These are phyloP conservation scores for Tylopilus rubrobrunneus DNA, from an alignment of 768 basidiomycete genomes.

Conservation along the genomic window DNA sequence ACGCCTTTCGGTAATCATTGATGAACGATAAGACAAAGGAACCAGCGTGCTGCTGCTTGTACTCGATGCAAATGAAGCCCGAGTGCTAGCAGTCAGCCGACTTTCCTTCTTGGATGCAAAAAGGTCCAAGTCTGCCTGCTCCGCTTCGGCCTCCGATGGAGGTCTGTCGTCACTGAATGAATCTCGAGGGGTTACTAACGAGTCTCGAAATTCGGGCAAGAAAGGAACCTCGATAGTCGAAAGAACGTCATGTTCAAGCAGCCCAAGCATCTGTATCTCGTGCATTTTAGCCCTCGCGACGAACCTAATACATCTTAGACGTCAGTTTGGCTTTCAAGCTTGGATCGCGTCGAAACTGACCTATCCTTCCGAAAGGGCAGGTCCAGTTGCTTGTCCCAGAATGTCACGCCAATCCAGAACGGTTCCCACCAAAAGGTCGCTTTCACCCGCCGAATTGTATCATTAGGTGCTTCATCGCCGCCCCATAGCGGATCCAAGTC, in stretches of 20 bases:
- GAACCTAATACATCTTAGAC: constrained; percentile 52
- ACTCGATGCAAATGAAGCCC: constrained; percentile 42
- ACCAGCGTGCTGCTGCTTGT: constrained; percentile 34
- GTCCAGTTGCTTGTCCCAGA: constrained; percentile 88
- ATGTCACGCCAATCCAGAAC: constrained; percentile 77
- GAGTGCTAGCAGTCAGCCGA: constrained; percentile 27
- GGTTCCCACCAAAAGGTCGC: constrained; percentile 87
- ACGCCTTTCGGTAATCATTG: constrained; percentile 37
- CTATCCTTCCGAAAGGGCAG: constrained; percentile 76
- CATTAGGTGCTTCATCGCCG: constrained; percentile 47
- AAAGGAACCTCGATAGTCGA: constrained; percentile 87
- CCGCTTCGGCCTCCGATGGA: constrained; percentile 54
- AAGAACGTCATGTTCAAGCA: constrained; percentile 87
- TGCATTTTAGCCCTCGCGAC: constrained; percentile 95
- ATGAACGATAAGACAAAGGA: constrained; percentile 35
- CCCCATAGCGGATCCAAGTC: constrained; percentile 75
- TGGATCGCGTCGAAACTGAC: constrained; percentile 33
- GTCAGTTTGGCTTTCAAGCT: not conserved
- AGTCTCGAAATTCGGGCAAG: constrained; percentile 44
- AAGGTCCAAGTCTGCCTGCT: constrained; percentile 69
- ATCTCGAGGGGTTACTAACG: constrained; percentile 31
- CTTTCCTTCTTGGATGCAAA: constrained; percentile 51
- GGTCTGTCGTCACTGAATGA: constrained; percentile 31
- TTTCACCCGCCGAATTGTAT: constrained; percentile 37
- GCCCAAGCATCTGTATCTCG: constrained; percentile 91